phyloP scores from a whole-genome alignment of 1,139 yeast genomes.

The Hanseniaspora gamundiae region DNA sequence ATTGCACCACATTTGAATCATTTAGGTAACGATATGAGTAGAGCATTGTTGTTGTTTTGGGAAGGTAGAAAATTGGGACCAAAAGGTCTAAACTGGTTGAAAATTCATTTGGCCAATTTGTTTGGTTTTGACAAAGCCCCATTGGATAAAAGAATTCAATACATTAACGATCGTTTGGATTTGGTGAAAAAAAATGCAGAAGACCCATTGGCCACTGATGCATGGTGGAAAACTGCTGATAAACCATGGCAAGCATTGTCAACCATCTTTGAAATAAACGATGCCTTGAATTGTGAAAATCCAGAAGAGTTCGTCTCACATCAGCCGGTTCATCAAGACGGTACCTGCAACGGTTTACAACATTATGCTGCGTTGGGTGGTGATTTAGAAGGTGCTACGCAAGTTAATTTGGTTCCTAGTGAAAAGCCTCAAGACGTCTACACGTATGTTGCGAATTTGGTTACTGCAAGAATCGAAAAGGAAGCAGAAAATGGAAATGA shows the following conservation, averaged over 20 bases:
- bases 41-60: conserved; percentile 83
- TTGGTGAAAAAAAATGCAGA: conserved; percentile 55
- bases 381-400: conserved; percentile 86
- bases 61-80: conserved; percentile 70
- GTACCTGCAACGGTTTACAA: conserved; percentile 94
- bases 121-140: conserved; percentile 82
- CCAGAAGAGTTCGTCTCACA: conserved; percentile 69
- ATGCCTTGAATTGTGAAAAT: conserved; percentile 57
- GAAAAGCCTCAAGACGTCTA: conserved; percentile 90
- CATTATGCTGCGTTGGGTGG: conserved; percentile 98
- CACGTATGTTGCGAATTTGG: conserved; percentile 67
- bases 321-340: conserved; percentile 93
- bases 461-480: conserved; percentile 39
- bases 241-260: conserved; percentile 95
- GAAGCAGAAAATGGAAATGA: conserved; percentile 49
- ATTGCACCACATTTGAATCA: conserved; percentile 72
- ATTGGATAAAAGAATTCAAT: conserved; percentile 59
- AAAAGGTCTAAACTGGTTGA: conserved; percentile 73
- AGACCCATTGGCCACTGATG: conserved; percentile 47
- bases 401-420: conserved; percentile 75
- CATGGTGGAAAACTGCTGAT: conserved; percentile 83
- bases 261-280: conserved; percentile 66
- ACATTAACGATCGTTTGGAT: conserved; percentile 56
- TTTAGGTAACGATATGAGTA: conserved; percentile 81
- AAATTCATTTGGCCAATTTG: conserved; percentile 79